Percentiles rank a stretch among this genome's conserved stretches.
phyloP scores from a whole-genome alignment of 2,329 filamentous ascomycete species.

The Ustilaginoidea virens region DNA sequence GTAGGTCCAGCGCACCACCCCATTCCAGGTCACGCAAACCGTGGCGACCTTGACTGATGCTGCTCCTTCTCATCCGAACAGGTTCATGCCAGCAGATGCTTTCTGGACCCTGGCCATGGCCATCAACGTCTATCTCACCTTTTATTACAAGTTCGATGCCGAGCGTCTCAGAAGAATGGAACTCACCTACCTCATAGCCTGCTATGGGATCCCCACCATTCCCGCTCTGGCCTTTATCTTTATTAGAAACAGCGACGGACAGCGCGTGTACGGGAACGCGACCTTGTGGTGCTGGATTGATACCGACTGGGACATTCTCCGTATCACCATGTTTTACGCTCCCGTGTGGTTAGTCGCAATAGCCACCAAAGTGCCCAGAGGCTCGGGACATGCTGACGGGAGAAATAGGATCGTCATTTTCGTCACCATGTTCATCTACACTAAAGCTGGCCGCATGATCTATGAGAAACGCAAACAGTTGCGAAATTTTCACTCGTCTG shows the following conservation, averaged over 20 bases:
- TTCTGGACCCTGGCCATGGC: constrained; percentile 73
- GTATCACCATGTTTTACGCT: constrained; percentile 60
- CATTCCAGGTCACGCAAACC: neutral
- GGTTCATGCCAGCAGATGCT: constrained; percentile 65
- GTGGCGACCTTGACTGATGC: constrained; percentile 6
- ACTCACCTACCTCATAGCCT: constrained; percentile 50
- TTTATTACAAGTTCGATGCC: constrained; percentile 59
- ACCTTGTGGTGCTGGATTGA: constrained; percentile 72
- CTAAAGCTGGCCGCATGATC: constrained; percentile 49
- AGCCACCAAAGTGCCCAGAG: neutral
- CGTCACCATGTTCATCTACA: constrained; percentile 49
- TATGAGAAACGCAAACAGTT: constrained; percentile 51
- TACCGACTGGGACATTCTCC: constrained; percentile 50
- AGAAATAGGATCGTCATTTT: constrained; percentile 45
- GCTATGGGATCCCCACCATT: constrained; percentile 60
- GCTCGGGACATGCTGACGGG: too few species aligned
- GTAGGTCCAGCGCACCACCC: constrained; percentile 28
- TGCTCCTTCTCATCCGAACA: too few species aligned
- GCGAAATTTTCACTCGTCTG: constrained; percentile 34
- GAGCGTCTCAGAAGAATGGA: constrained; percentile 50
- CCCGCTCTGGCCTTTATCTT: constrained; percentile 55
- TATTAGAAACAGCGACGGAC: constrained; percentile 33
- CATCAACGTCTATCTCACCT: constrained; percentile 68
- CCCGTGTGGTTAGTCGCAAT: constrained; percentile 43
- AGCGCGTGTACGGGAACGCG: constrained; percentile 56